phyloP scores from a whole-genome alignment of 2,329 filamentous ascomycete species.

The Monilinia fructicola region DNA sequence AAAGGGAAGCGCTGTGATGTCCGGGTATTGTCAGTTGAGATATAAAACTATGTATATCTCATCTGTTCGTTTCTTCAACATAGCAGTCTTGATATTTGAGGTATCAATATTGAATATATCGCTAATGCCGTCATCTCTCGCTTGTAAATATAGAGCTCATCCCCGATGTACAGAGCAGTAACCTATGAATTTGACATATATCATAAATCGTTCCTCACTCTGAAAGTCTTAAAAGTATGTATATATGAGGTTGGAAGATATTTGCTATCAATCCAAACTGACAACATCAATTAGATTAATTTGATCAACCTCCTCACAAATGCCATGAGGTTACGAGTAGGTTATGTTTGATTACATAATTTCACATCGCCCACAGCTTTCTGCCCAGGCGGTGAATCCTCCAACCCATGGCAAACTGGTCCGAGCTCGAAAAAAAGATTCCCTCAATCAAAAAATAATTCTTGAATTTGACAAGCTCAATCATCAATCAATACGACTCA shows the following conservation, averaged over 20 bases:
- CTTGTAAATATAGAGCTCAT: too few relatives aligned
- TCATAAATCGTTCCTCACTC: too few relatives aligned
- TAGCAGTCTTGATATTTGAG: background rate
- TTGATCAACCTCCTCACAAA: background rate
- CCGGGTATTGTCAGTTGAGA: background rate
- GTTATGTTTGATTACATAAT: slow-evolving; percentile 1
- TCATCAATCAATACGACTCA: slow-evolving; percentile 12
- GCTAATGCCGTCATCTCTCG: too few relatives aligned
- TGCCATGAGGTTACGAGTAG: background rate
- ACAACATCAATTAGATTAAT: background rate
- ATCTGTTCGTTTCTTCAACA: too few relatives aligned
- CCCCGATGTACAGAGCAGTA: too few relatives aligned
- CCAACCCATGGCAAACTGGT: slow-evolving; percentile 16
- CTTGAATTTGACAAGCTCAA: slow-evolving; percentile 20
- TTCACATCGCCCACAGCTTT: slow-evolving; percentile 10
- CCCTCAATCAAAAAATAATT: slow-evolving; percentile 26
- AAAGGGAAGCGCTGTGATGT: background rate
- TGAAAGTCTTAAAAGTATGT: too few relatives aligned
- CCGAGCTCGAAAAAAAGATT: slow-evolving; percentile 24
- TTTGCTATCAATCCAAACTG: background rate
- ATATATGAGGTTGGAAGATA: background rate
- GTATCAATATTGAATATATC: too few relatives aligned
- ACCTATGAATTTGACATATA: too few relatives aligned
- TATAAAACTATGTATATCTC: background rate
- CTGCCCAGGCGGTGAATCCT: slow-evolving; percentile 18